Evolutionary conservation across 2,329 filamentous ascomycete genomes (phyloP).

Genomic region (Penicillium occitanis): DNA sequence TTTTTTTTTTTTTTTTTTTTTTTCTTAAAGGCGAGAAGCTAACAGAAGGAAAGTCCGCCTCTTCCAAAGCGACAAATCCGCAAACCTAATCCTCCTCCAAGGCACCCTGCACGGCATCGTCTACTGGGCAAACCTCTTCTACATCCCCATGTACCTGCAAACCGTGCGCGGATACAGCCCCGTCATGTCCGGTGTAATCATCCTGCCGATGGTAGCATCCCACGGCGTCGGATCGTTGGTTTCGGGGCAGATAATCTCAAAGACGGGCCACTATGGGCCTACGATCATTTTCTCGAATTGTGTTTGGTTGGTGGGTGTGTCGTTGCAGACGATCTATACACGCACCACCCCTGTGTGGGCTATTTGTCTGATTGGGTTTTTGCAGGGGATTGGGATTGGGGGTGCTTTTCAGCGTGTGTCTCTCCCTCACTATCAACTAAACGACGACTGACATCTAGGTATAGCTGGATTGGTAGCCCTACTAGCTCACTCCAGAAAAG

Average conservation of each 20-base stretch:
- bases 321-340: constrained; percentile 14
- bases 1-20: no score
- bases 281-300: constrained; percentile 8
- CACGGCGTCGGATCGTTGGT: constrained; percentile 14
- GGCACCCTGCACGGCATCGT: constrained; percentile 28
- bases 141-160: constrained; percentile 17
- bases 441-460: background rate
- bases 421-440: background rate
- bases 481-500: constrained; percentile 17
- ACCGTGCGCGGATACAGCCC: constrained; percentile 12
- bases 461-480: constrained; percentile 11
- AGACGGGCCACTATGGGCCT: constrained; percentile 11
- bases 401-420: constrained; percentile 14
- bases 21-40: background rate
- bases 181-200: constrained; percentile 10
- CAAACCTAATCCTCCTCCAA: constrained; percentile 27
- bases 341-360: constrained; percentile 9
- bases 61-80: constrained; percentile 32
- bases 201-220: constrained; percentile 16
- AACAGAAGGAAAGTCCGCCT: constrained; percentile 13
- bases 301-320: constrained; percentile 12
- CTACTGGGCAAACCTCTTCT: constrained; percentile 27
- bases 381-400: constrained; percentile 15
- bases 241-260: constrained; percentile 10
- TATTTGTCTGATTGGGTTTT: constrained; percentile 16